Evolutionary conservation across 2,329 filamentous ascomycete species (phyloP), one percentile per base, ranked within the genome.

Genomic region (Fusarium aywerte): DNA sequence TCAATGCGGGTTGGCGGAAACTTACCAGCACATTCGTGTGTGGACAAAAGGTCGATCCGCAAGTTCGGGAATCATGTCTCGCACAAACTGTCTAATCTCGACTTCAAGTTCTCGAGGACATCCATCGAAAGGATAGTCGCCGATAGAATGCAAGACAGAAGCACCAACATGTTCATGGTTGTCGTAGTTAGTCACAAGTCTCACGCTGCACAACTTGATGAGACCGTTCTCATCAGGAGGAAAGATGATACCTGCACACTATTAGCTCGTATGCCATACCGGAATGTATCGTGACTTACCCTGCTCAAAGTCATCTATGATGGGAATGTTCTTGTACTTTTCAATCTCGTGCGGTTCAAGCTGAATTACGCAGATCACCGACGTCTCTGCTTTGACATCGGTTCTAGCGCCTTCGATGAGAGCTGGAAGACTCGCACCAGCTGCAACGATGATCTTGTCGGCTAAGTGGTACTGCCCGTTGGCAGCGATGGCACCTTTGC

Each of bases 371-470:
- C 84, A 85, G 50, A 92, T 77, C 1, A 84, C 82, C 65, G 91
- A 90, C 3, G 87, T 89, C 0, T 88, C 89, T 2, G 89, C 86
- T 49, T 85, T 83, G 36, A 86, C 86, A 43, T 89, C 83, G 31
- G 87, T 88, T 38, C 84, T 83, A 0, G 91, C 80, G 71, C 68
- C 68, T 1, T 91, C 87, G 54, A 92, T 78, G 38, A 92, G 80
- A 16, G 83, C 82, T 1, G 85, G 81, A 11, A 87, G 88, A 85
- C 89, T 91, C 21, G 90, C 89, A 18, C 90, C 90, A 6, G 89
- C 85, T 3, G 90, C 88, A 5, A 92, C 80, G 40, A 92, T 80
- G 27, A 88, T 85, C 8, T 90, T 77, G 64, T 88, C 85, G 10
- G 88, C 89, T 4, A 76, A 76, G 23, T 91, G 68, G 13, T 77